Evolutionary conservation across 805 yeast genomes (phyloP), one percentile per base, ranked within the genome.

Genomic region (Metschnikowia kofuensis): DNA sequence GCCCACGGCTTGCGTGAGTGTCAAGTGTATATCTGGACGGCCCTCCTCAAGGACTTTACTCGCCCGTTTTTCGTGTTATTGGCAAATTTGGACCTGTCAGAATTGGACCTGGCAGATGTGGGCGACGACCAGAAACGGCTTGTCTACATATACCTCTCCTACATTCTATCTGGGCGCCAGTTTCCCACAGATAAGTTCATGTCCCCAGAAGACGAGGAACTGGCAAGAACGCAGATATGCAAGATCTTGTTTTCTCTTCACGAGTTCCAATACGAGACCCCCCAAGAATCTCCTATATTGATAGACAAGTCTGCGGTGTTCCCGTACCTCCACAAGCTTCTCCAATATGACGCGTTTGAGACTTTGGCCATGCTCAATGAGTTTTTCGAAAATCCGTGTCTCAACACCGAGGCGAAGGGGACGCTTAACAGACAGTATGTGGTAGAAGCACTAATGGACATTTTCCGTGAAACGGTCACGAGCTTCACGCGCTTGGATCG

Each of bases 361-460:
- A 78, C 84, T 67, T 75, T 91, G 34, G 72, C 84, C 0, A 78
- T 87, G 14, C 64, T 94, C 49, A 85, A 89, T 63, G 96, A 87
- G 62, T 85, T 87, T 8, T 84, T 92, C 60, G 97, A 92, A 61
- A 96, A 89, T 62, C 68, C 86, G 0, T 72, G 79, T 38, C 64
- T 92, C 48, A 89, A 90, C 63, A 89, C 83, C 16, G 83, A 80
- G 40, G 77, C 70, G 29, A 61, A 67, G 26, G 61, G 64, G 14
- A 62, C 60, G 16, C 73, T 87, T 5, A 85, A 74, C 52, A 72
- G 98, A 15, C 98, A 92, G 63, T 85, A 84, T 56, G 78, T 92
- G 12, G 68, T 89, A 16, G 92, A 89, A 51, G 79, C 88, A 4
- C 65, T 92, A 16, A 62, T 88, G 13, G 87, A 86, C 44, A 66